A percentile compares a stretch with the other conserved stretches of the same genome.
These are phyloP conservation scores for Clonostachys sp. DNA, from an alignment of 2,329 filamentous ascomycete species.

Conservation along the genomic window DNA sequence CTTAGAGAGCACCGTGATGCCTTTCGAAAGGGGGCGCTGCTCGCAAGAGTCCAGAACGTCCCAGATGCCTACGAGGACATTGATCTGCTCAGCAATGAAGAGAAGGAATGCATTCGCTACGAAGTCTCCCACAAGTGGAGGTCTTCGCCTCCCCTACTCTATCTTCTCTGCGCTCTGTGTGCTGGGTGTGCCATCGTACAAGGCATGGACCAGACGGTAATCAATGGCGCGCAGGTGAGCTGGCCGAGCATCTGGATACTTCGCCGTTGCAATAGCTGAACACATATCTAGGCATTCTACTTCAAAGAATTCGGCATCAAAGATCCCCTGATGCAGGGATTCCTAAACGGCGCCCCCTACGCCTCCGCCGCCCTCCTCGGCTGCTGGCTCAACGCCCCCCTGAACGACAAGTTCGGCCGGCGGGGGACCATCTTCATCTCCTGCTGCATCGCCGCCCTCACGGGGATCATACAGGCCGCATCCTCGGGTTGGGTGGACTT, in stretches of 20 bases:
- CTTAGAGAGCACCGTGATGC: constrained; percentile 19
- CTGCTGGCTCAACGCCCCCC: constrained; percentile 19
- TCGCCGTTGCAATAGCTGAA: constrained; percentile 4
- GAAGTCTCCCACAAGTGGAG: constrained; percentile 8
- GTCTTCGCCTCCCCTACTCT: constrained; percentile 6
- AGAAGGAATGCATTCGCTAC: constrained; percentile 6
- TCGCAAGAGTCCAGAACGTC: constrained; percentile 32
- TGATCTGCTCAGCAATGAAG: constrained; percentile 4
- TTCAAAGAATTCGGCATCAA: constrained; percentile 18
- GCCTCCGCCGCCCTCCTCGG: constrained; percentile 39
- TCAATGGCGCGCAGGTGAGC: constrained; percentile 55
- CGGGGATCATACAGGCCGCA: constrained; percentile 37
- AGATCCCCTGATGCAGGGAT: constrained; percentile 39
- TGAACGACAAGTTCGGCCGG: constrained; percentile 57
- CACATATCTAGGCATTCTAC: constrained; percentile 27
- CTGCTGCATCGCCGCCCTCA: constrained; percentile 44
- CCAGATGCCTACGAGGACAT: constrained; percentile 7
- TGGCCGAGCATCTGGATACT: constrained; percentile 17
- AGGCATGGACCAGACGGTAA: constrained; percentile 58
- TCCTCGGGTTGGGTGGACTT: constrained; percentile 5
- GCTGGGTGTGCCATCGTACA: constrained; percentile 47
- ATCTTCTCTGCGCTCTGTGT: constrained; percentile 10
- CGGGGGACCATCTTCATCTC: constrained; percentile 61
- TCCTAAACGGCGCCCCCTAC: constrained; percentile 50
- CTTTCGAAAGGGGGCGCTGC: constrained; percentile 41